phyloP scores from a whole-genome alignment of 345 rosid genomes.

The Populus ilicifolia region DNA sequence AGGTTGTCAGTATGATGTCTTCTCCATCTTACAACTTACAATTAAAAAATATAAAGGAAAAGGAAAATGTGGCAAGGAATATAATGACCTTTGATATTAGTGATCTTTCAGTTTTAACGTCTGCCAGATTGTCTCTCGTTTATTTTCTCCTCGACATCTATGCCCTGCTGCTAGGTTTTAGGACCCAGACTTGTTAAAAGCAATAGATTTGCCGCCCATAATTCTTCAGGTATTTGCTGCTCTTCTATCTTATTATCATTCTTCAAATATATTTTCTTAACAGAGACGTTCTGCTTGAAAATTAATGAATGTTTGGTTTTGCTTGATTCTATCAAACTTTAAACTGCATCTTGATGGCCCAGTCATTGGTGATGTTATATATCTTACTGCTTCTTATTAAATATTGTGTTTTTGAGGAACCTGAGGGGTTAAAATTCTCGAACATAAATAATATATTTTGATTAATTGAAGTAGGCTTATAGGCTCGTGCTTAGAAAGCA shows the following conservation, averaged over 20 bases:
- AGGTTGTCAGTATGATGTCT: neutral
- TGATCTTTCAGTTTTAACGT: neutral
- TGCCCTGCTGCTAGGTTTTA: neutral
- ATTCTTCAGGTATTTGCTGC: neutral
- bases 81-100: neutral
- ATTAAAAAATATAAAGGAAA: neutral
- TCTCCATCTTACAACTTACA: neutral
- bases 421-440: too few species aligned
- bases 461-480: too few species aligned
- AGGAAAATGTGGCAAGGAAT: neutral
- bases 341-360: neutral
- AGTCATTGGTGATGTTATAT: neutral
- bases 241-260: neutral
- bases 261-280: neutral
- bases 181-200: neutral
- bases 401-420: neutral
- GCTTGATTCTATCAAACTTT: neutral
- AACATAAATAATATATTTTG: neutral
- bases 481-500: too few species aligned
- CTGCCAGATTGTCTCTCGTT: neutral
- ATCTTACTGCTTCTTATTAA: neutral
- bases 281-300: neutral
- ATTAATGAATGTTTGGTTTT: neutral
- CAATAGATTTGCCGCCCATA: neutral
- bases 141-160: neutral